Conservation (phyloP, 1,284 basidiomycete genomes). For the Porogramme epimiltina region DNA sequence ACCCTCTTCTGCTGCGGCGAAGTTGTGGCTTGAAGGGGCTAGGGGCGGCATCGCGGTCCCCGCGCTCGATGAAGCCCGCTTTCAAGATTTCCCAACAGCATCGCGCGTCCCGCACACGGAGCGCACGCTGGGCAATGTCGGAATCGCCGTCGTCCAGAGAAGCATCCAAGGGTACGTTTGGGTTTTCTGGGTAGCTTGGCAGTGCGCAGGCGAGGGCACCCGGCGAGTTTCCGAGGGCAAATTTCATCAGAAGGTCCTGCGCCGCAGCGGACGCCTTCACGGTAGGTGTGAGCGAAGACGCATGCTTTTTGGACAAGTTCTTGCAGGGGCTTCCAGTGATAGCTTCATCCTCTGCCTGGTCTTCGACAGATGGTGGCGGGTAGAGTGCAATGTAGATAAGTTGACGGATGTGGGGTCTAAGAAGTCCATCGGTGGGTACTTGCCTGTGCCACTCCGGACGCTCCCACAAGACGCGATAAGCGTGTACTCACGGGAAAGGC, state of each 20-base stretch:
- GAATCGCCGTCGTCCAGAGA: constrained; percentile 50
- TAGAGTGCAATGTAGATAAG: constrained; percentile 69
- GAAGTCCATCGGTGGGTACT: constrained; percentile 3
- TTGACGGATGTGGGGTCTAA: constrained; percentile 63
- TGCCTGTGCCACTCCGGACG: not conserved
- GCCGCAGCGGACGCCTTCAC: constrained; percentile 50
- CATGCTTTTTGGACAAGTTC: too few species aligned
- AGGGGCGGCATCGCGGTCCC: constrained; percentile 7
- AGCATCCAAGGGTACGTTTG: constrained; percentile 14
- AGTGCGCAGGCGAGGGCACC: constrained; percentile 53
- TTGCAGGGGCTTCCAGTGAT: constrained; percentile 32
- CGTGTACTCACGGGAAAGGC: constrained; percentile 50
- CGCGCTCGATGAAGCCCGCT: constrained; percentile 50
- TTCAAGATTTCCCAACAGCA: constrained; percentile 64
- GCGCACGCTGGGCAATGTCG: constrained; percentile 52
- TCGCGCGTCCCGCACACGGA: constrained; percentile 52
- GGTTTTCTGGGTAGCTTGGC: constrained; percentile 43
- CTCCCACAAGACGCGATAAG: too few species aligned
- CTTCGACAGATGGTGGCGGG: constrained; percentile 41
- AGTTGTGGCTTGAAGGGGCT: constrained; percentile 24
- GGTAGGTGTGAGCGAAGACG: constrained; percentile 43
- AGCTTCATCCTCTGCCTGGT: constrained; percentile 33
- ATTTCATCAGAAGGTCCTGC: constrained; percentile 55
- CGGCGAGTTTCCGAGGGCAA: constrained; percentile 58
- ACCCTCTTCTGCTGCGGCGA: constrained; percentile 12